Conservation (phyloP, 1,139 yeast species). For the Pichia terricola region DNA sequence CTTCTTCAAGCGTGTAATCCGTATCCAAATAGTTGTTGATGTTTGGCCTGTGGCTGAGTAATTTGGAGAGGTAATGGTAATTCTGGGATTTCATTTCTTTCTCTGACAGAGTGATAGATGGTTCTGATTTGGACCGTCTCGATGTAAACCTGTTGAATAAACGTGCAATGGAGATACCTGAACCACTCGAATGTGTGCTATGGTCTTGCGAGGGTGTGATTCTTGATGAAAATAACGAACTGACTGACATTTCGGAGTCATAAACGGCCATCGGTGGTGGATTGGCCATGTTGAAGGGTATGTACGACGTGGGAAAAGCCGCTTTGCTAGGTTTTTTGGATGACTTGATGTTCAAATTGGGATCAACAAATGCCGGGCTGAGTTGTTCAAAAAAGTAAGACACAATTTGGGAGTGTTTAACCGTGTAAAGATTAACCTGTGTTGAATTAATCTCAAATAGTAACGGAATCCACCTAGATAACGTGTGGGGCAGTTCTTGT, state of each 20-base stretch:
- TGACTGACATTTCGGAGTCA: too few relatives aligned
- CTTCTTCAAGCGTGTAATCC: constrained; percentile 10
- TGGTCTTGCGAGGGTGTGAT: too few relatives aligned
- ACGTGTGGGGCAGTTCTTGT: not conserved
- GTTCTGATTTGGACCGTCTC: too few relatives aligned
- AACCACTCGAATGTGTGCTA: too few relatives aligned
- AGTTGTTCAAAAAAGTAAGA: constrained; percentile 16
- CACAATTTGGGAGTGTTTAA: constrained; percentile 11
- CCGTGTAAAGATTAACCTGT: constrained; percentile 18
- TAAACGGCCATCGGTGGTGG: not conserved
- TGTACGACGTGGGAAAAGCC: not conserved
- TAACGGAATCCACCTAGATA: constrained; percentile 14
- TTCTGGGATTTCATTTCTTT: constrained; percentile 7
- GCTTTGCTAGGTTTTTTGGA: not conserved
- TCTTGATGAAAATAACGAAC: too few relatives aligned
- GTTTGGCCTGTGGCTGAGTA: constrained; percentile 11
- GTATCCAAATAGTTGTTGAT: constrained; percentile 7
- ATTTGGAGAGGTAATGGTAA: constrained; percentile 5
- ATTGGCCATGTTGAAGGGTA: not conserved
- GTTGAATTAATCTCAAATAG: constrained; percentile 25
- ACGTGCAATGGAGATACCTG: too few relatives aligned
- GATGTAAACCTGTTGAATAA: too few relatives aligned
- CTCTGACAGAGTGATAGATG: constrained; percentile 1
- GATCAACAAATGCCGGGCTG: constrained; percentile 18
- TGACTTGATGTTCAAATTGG: constrained; percentile 20